Conservation (phyloP, 495 filamentous ascomycete genomes). For the Chaetomium cochliodes region DNA sequence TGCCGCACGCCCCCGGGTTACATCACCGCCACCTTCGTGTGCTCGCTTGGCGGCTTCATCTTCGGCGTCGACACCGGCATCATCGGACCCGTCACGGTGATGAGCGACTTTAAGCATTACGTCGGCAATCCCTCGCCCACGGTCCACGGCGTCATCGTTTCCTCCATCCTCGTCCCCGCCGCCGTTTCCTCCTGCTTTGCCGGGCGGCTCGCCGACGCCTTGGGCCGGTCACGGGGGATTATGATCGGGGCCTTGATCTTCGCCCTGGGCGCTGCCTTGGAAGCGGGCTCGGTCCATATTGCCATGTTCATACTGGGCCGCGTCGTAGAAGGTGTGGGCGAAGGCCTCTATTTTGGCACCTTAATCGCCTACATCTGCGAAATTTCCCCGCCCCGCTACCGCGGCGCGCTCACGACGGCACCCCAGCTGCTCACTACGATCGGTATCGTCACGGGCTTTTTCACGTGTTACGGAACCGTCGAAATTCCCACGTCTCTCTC, state of each 20-base stretch:
- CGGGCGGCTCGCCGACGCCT: no score
- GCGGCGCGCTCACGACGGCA: background rate
- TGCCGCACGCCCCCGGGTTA: no score
- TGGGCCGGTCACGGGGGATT: background rate
- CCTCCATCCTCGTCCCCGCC: background rate
- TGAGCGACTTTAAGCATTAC: background rate
- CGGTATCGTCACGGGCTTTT: background rate
- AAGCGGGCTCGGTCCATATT: background rate
- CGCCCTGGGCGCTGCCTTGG: background rate
- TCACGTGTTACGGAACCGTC: background rate
- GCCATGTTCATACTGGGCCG: background rate
- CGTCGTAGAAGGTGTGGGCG: background rate
- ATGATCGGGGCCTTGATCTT: background rate
- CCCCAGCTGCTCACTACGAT: background rate
- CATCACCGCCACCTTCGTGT: background rate
- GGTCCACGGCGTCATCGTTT: background rate
- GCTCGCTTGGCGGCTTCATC: background rate
- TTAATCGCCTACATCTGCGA: background rate
- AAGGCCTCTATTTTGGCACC: background rate
- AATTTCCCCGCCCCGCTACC: background rate
- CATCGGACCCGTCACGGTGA: background rate
- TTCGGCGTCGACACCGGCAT: background rate
- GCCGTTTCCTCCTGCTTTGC: background rate
- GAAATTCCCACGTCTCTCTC: background rate
- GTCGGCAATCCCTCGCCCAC: background rate